Percentiles rank a stretch among this genome's conserved stretches.
Conservation (phyloP, 495 filamentous ascomycete genomes). For the Arthonia radiata region DNA sequence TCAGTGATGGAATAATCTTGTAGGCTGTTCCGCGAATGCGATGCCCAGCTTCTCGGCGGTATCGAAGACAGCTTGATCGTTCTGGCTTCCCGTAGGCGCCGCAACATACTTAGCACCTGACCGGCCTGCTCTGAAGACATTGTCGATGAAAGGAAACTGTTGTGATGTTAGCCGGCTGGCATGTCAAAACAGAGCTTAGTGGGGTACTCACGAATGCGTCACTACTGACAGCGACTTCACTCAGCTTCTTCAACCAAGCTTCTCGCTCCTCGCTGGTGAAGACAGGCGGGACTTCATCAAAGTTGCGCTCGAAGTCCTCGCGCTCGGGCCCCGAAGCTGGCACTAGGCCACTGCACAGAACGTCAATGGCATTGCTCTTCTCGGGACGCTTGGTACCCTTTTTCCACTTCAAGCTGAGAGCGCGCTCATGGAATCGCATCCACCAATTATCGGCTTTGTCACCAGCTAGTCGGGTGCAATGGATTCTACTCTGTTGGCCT, state of each 20-base stretch:
- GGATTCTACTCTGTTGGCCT: constrained; percentile 90
- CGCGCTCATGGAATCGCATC: constrained; percentile 83
- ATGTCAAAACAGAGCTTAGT: not conserved
- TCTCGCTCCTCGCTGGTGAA: constrained; percentile 70
- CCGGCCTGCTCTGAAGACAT: constrained; percentile 68
- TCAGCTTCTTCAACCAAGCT: constrained; percentile 57
- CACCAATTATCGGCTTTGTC: constrained; percentile 99
- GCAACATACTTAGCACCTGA: constrained; percentile 91
- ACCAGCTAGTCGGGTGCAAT: constrained; percentile 93
- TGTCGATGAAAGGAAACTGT: constrained; percentile 94
- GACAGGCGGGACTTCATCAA: constrained; percentile 66
- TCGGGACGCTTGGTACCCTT: constrained; percentile 86
- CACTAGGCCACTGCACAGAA: constrained; percentile 74
- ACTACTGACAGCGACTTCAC: constrained; percentile 62
- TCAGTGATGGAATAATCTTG: constrained; percentile 76
- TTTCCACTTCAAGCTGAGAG: constrained; percentile 80
- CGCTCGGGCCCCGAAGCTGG: constrained; percentile 49
- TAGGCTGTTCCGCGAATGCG: constrained; percentile 70
- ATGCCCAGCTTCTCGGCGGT: constrained; percentile 86
- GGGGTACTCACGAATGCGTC: constrained; percentile 70
- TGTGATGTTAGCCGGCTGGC: not conserved
- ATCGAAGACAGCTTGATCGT: constrained; percentile 66
- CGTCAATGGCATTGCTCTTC: constrained; percentile 93
- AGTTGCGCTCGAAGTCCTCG: constrained; percentile 64
- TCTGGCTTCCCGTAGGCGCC: constrained; percentile 63